phyloP scores from a whole-genome alignment of 768 basidiomycete species.

The Cubamyces sp. region DNA sequence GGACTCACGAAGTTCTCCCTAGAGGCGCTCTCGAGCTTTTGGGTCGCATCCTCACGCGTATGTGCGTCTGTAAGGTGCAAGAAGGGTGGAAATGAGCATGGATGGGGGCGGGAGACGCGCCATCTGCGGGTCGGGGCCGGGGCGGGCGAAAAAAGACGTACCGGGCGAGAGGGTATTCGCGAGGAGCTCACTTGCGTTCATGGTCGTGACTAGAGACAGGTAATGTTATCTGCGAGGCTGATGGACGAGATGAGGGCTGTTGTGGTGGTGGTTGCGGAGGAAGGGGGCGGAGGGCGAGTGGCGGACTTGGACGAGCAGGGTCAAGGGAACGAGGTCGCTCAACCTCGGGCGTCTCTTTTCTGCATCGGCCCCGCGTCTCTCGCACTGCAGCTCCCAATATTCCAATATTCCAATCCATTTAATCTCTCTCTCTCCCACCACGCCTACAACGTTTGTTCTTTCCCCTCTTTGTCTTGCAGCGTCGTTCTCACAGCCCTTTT shows the following conservation, averaged over 20 bases:
- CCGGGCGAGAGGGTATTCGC: constrained; percentile 91
- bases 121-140: constrained; percentile 19
- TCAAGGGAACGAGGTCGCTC: constrained; percentile 22
- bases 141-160: constrained; percentile 49
- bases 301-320: constrained; percentile 20
- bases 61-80: constrained; percentile 62
- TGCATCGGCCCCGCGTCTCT: constrained; percentile 7
- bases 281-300: constrained; percentile 21
- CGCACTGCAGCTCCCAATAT: not conserved
- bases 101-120: constrained; percentile 18
- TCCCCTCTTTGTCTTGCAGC: constrained; percentile 7
- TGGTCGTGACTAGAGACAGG: constrained; percentile 45
- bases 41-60: constrained; percentile 91
- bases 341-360: constrained; percentile 12
- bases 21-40: constrained; percentile 85
- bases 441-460: not conserved
- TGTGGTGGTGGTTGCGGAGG: constrained; percentile 22
- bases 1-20: constrained; percentile 88
- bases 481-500: not conserved
- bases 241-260: constrained; percentile 18
- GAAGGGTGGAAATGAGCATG: constrained; percentile 29
- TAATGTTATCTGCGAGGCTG: constrained; percentile 20
- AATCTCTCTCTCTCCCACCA: not conserved
- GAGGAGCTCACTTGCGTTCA: constrained; percentile 92
- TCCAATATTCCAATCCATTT: no score